Percentiles rank a stretch among this genome's conserved stretches.
Conservation (phyloP, 2,329 filamentous ascomycete species). For the Zarea fungicola region DNA sequence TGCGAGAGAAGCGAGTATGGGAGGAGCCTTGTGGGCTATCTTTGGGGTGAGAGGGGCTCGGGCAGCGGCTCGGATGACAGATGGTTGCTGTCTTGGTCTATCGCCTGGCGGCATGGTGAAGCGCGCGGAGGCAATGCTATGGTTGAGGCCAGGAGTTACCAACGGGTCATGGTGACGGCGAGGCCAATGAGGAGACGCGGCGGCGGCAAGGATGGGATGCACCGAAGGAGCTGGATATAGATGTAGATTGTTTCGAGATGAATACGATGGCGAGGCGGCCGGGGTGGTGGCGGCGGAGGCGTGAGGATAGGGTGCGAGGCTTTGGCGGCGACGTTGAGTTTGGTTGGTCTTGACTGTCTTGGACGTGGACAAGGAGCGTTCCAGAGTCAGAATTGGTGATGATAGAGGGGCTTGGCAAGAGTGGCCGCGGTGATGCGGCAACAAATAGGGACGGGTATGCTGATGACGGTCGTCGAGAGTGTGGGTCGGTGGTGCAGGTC, state of each 20-base stretch:
- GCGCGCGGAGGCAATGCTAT: slow-evolving; percentile 7
- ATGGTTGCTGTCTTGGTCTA: slow-evolving; percentile 62
- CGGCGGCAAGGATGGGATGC: slow-evolving; percentile 1
- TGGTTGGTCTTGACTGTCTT: background rate
- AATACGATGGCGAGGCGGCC: background rate
- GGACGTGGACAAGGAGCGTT: background rate
- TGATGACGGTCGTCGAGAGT: slow-evolving; percentile 6
- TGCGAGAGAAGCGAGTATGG: slow-evolving; percentile 38
- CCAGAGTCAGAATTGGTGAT: slow-evolving; percentile 1
- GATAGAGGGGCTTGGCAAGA: slow-evolving; percentile 2
- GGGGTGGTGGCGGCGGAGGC: background rate
- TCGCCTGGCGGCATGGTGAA: slow-evolving; percentile 30
- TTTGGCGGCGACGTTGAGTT: background rate
- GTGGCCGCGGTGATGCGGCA: background rate
- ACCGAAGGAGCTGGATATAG: slow-evolving; percentile 1
- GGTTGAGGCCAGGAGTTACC: slow-evolving; percentile 4
- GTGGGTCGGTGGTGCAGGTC: background rate
- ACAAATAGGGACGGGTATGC: slow-evolving; percentile 1
- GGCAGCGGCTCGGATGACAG: slow-evolving; percentile 53
- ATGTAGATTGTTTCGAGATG: slow-evolving; percentile 3
- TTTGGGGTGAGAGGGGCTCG: slow-evolving; percentile 51
- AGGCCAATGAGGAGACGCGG: slow-evolving; percentile 4
- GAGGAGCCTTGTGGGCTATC: slow-evolving; percentile 37
- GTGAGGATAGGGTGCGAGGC: background rate
- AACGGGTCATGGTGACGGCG: slow-evolving; percentile 7